These are phyloP conservation scores for Aspergillus bertholletiae DNA, from an alignment of 495 filamentous ascomycete genomes.

Conservation along the genomic window DNA sequence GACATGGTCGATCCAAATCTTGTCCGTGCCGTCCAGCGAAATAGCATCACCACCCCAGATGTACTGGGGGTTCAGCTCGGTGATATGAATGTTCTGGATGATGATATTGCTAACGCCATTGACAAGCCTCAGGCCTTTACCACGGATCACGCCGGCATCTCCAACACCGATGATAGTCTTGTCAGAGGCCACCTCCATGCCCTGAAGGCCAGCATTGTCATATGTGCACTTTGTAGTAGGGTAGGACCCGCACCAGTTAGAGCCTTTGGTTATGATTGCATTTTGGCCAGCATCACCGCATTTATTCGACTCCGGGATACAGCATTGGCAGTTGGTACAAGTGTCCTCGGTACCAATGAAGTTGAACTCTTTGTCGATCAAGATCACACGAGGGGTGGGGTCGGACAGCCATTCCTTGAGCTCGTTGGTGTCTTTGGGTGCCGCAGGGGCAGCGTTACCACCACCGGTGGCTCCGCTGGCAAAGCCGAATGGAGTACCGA, in stretches of 20 bases:
- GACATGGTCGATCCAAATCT: slow-evolving; percentile 40
- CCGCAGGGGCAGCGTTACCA: slow-evolving; percentile 40
- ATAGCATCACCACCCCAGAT: slow-evolving; percentile 42
- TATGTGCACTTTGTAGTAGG: slow-evolving; percentile 26
- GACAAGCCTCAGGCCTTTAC: slow-evolving; percentile 35
- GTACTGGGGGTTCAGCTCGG: slow-evolving; percentile 39
- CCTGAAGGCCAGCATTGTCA: slow-evolving; percentile 33
- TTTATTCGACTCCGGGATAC: slow-evolving; percentile 22
- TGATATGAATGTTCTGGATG: slow-evolving; percentile 44
- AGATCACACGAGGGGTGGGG: slow-evolving; percentile 42
- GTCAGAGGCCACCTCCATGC: slow-evolving; percentile 33
- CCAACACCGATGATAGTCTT: slow-evolving; percentile 38
- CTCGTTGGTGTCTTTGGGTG: slow-evolving; percentile 38
- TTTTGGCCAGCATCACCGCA: slow-evolving; percentile 27
- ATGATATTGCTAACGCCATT: slow-evolving; percentile 40
- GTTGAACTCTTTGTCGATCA: slow-evolving; percentile 46
- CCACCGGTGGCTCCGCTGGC: slow-evolving; percentile 48
- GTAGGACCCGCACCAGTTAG: slow-evolving; percentile 29
- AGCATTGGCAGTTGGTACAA: slow-evolving; percentile 34
- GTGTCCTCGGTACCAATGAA: slow-evolving; percentile 40
- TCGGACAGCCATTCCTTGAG: slow-evolving; percentile 32
- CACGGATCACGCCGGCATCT: slow-evolving; percentile 34
- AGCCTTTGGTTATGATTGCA: slow-evolving; percentile 23
- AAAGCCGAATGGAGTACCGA: slow-evolving; percentile 43
- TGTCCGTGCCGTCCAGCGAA: slow-evolving; percentile 27